These are phyloP conservation scores for Monosporozyma aerobia DNA, from an alignment of 805 yeast genomes.

Conservation along the genomic window DNA sequence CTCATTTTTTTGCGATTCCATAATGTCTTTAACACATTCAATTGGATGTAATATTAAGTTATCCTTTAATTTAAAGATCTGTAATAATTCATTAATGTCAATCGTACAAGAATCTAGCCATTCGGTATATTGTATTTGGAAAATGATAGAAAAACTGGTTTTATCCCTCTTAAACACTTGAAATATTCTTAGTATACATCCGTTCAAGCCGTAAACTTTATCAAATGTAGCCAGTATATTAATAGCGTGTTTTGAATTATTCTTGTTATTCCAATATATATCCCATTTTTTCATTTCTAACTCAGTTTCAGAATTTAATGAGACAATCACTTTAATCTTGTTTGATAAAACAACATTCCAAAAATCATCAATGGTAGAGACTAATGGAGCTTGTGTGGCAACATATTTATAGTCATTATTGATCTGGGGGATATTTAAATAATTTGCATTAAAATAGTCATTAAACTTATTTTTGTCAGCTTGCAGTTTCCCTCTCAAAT, in stretches of 20 bases:
- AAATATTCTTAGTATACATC: slow-evolving; percentile 29
- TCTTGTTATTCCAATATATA: slow-evolving; percentile 59
- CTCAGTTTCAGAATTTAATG: slow-evolving; percentile 69
- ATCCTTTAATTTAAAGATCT: slow-evolving; percentile 28
- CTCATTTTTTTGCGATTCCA: background rate
- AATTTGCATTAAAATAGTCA: slow-evolving; percentile 87
- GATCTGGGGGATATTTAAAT: slow-evolving; percentile 37
- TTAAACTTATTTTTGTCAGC: slow-evolving; percentile 9
- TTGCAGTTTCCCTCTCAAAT: background rate
- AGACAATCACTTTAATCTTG: slow-evolving; percentile 57
- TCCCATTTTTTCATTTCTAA: slow-evolving; percentile 71
- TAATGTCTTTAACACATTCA: background rate
- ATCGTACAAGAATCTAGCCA: slow-evolving; percentile 83
- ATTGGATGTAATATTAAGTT: slow-evolving; percentile 6
- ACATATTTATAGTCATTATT: slow-evolving; percentile 43
- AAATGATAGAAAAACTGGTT: slow-evolving; percentile 32
- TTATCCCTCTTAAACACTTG: slow-evolving; percentile 10
- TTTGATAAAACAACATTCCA: slow-evolving; percentile 75
- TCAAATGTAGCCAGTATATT: slow-evolving; percentile 29
- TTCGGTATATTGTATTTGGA: slow-evolving; percentile 63
- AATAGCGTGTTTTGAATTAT: slow-evolving; percentile 21
- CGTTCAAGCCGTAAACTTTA: slow-evolving; percentile 24
- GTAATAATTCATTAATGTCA: slow-evolving; percentile 29
- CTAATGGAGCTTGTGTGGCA: slow-evolving; percentile 86
- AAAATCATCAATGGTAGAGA: slow-evolving; percentile 72